phyloP scores from a whole-genome alignment of 805 yeast species.

The Saccharomycopsis sp. region DNA sequence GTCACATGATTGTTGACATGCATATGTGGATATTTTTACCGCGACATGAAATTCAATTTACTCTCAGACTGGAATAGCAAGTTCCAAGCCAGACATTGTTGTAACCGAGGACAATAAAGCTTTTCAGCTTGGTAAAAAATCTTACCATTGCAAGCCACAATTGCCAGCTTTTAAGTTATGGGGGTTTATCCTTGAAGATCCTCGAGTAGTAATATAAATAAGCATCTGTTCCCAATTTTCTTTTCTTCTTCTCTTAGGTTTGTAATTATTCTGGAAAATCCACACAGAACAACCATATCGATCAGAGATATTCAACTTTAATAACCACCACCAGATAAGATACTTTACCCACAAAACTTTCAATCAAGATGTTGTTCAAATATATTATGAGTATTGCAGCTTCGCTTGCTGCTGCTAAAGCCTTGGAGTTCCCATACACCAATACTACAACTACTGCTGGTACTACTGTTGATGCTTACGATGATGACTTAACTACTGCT shows the following conservation, averaged over 20 bases:
- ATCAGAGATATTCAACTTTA: no score
- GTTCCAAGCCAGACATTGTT: neutral
- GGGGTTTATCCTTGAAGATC: neutral
- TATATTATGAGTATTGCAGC: neutral
- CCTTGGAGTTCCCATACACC: neutral
- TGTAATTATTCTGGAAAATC: no score
- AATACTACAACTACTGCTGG: neutral
- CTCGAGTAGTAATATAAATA: neutral
- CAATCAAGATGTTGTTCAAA: neutral
- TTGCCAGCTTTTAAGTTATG: no score
- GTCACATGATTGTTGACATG: neutral
- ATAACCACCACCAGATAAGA: no score
- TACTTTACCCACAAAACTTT: neutral
- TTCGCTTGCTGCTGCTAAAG: neutral
- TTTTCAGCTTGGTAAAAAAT: neutral
- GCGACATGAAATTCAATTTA: neutral
- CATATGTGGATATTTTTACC: neutral
- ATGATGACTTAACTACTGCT: slow-evolving; percentile 14
- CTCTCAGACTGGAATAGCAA: neutral
- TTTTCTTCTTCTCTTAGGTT: neutral
- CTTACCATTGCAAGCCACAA: neutral
- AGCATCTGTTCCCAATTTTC: neutral
- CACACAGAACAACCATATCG: no score
- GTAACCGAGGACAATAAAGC: neutral
- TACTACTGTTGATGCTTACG: neutral